phyloP scores from a whole-genome alignment of 352 stramenopile genomes.

The Pythium monospermum region DNA sequence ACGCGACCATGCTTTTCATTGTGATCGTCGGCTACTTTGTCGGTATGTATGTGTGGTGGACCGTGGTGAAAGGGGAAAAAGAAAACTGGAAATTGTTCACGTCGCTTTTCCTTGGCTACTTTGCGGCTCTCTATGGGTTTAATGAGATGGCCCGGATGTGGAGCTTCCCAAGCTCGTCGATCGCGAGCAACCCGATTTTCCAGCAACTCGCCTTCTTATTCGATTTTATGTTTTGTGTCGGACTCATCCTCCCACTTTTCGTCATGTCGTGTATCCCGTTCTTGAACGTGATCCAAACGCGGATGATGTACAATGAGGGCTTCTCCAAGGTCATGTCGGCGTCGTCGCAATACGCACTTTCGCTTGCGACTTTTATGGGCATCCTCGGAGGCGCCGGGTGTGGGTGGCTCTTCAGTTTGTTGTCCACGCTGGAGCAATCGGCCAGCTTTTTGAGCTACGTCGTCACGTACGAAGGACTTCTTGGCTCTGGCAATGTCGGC shows the following conservation, averaged over 20 bases:
- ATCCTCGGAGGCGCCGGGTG: constrained; percentile 65
- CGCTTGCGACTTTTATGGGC: constrained; percentile 70
- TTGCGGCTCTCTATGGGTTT: constrained; percentile 49
- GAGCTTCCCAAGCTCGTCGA: constrained; percentile 48
- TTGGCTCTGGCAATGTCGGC: constrained; percentile 39
- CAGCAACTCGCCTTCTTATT: constrained; percentile 84
- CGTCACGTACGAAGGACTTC: constrained; percentile 45
- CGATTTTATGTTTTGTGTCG: constrained; percentile 75
- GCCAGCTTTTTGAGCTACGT: constrained; percentile 68
- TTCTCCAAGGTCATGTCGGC: constrained; percentile 80
- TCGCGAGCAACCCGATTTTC: constrained; percentile 63
- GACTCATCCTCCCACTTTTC: constrained; percentile 69
- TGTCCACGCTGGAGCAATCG: constrained; percentile 77
- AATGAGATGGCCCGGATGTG: constrained; percentile 70
- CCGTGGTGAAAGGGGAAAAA: background rate
- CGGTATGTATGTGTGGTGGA: constrained; percentile 19
- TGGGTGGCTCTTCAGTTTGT: constrained; percentile 74
- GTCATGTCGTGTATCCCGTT: constrained; percentile 82
- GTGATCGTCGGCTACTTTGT: too few relatives aligned
- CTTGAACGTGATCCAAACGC: constrained; percentile 85
- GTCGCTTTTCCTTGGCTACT: constrained; percentile 52
- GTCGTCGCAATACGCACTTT: constrained; percentile 73
- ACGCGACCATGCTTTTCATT: too few relatives aligned
- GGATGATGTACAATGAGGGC: constrained; percentile 90
- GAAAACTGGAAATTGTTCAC: constrained; percentile 31